Percentiles rank a stretch among this genome's conserved stretches.
These are phyloP conservation scores for Pythium rhizo-oryzae DNA, from an alignment of 352 stramenopile species.

Conservation along the genomic window DNA sequence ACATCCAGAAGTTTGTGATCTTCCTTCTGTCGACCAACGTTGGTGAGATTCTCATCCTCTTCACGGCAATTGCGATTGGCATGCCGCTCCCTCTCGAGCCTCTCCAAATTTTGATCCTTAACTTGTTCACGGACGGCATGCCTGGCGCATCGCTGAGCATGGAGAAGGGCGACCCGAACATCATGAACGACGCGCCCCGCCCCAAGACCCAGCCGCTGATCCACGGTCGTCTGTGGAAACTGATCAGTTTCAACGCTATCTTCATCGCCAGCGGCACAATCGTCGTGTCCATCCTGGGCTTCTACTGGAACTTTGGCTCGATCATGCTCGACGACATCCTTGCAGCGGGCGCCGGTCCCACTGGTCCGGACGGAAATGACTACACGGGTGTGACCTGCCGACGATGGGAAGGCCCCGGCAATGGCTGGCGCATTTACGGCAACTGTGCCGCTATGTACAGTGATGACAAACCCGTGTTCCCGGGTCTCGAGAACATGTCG, in stretches of 20 bases:
- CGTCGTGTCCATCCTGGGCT: slow-evolving; percentile 54
- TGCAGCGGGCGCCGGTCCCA: slow-evolving; percentile 39
- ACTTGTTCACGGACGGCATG: slow-evolving; percentile 97
- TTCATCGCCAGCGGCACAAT: slow-evolving; percentile 48
- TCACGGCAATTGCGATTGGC: slow-evolving; percentile 57
- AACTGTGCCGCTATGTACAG: no score
- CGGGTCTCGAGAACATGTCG: slow-evolving; percentile 34
- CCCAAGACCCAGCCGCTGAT: slow-evolving; percentile 59
- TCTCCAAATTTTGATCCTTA: slow-evolving; percentile 98
- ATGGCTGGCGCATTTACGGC: slow-evolving; percentile 55
- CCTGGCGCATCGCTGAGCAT: slow-evolving; percentile 75
- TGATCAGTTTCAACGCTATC: slow-evolving; percentile 59
- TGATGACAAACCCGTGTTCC: no score
- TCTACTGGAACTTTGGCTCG: slow-evolving; percentile 76
- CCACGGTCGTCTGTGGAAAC: slow-evolving; percentile 64
- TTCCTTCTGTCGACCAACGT: slow-evolving; percentile 98
- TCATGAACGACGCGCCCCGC: slow-evolving; percentile 67
- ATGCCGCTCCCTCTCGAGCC: slow-evolving; percentile 91
- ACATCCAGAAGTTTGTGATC: slow-evolving; percentile 98
- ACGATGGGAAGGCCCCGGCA: slow-evolving; percentile 45
- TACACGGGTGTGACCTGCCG: slow-evolving; percentile 61
- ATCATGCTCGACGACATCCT: slow-evolving; percentile 59
- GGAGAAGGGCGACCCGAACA: slow-evolving; percentile 62
- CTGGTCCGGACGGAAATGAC: slow-evolving; percentile 41
- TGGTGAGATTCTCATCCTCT: slow-evolving; percentile 91